These are phyloP conservation scores for Wilcoxina mikolae DNA, from an alignment of 495 filamentous ascomycete species.

Conservation along the genomic window DNA sequence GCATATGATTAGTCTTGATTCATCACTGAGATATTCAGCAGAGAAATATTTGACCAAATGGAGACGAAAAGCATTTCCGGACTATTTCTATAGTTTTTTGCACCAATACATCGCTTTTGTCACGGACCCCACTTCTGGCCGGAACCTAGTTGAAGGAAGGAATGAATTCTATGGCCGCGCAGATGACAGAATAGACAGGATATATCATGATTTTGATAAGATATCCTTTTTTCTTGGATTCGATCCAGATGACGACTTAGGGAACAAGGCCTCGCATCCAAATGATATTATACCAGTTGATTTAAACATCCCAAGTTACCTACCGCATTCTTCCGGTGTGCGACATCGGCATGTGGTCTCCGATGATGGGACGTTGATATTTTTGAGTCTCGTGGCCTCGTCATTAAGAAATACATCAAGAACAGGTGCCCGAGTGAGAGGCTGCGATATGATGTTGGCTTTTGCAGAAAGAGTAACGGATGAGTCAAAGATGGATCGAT, in stretches of 20 bases:
- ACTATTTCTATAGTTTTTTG: conserved; percentile 92
- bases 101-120: conserved; percentile 95
- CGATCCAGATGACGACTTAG: conserved; percentile 33
- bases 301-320: conserved; percentile 74
- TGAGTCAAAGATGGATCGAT: conserved; percentile 89
- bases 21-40: conserved; percentile 78
- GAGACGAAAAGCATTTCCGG: conserved; percentile 79
- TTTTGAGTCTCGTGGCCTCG: conserved; percentile 72
- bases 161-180: not conserved
- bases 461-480: conserved; percentile 86
- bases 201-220: conserved; percentile 93
- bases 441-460: conserved; percentile 82
- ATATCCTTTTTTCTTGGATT: conserved; percentile 86
- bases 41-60: conserved; percentile 91
- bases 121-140: conserved; percentile 79
- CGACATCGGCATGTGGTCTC: conserved; percentile 33
- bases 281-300: conserved; percentile 54
- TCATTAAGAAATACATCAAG: conserved; percentile 79
- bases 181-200: conserved; percentile 82
- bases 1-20: conserved; percentile 91
- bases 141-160: conserved; percentile 56
- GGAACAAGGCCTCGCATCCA: conserved; percentile 18
- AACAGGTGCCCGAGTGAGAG: conserved; percentile 70
- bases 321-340: conserved; percentile 40
- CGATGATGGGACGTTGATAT: conserved; percentile 87